Base-by-base conservation (phyloP, 371 early-diverging fungal species). In the Lichtheimia ornata region DNA sequence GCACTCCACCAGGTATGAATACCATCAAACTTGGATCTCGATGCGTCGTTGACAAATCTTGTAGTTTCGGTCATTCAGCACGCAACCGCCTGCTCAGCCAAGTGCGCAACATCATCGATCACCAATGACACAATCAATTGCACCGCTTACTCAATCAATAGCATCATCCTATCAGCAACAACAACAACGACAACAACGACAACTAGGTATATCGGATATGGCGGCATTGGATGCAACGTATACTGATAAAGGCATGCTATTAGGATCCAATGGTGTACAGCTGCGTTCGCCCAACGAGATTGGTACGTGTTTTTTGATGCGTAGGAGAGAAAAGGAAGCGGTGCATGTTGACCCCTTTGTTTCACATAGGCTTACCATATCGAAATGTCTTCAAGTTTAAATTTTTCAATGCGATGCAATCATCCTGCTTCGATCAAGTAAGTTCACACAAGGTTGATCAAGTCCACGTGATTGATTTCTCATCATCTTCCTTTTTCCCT, bases 341-440 rank as follows among this genome's bases (percentile, higher is more conserved):
- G n/a, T n/a, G 22, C 22, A 22, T 22, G 1, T 35, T 35, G 6
- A 22, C 11, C 35, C 3, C 17, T 14, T 5, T 18, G 17, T 25
- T 51, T n/a, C n/a, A 41, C 35, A 18, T 62, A 80, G 81, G 74
- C 18, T 52, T 47, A 22, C 74, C 76, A 1, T 82, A 62, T 54
- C 45, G 60, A 40, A 52, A 50, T 6, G 52, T 82, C n/a, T 82
- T 82, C 58, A 57, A 68, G 7, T 89, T 84, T 65, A 65, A 62
- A 0, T 12, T 63, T 28, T 90, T 91, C 62, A 91, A 91, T 58
- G 65, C 74, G 1, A 76, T 90, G 28, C 92, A 91, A 59, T 82
- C 88, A 2, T 69, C 66, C n/a, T 88, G 88, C 62, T 74, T 86
- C 27, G 72, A 83, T 30, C 61, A 64, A 59, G 91, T 86, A 71